A percentile compares a stretch with the other conserved stretches of the same genome.
Evolutionary conservation across 371 early-diverging fungal genomes (phyloP).

Genomic region (Lichtheimia ramosa): DNA sequence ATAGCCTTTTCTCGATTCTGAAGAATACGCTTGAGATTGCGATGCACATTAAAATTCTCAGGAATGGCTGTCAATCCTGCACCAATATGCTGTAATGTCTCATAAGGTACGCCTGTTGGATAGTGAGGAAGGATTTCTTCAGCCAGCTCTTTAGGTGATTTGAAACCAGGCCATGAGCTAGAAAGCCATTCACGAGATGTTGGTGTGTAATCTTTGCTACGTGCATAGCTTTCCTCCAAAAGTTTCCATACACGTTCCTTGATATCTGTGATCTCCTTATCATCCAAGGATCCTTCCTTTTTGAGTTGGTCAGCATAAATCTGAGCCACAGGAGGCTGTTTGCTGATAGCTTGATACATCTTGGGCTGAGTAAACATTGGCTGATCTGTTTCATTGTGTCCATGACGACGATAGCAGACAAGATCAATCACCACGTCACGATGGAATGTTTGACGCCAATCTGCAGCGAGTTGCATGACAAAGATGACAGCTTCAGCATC

Average conservation of each 20-base stretch:
- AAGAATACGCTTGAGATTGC: constrained; percentile 84
- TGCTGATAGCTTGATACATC: constrained; percentile 92
- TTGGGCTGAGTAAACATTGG: constrained; percentile 97
- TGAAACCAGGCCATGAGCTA: constrained; percentile 86
- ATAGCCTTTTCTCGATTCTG: constrained; percentile 82
- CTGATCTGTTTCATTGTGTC: constrained; percentile 98
- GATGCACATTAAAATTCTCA: constrained; percentile 83
- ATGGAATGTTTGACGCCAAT: constrained; percentile 95
- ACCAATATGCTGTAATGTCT: constrained; percentile 80
- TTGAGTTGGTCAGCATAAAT: constrained; percentile 83
- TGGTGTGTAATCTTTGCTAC: constrained; percentile 88
- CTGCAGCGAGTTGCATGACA: constrained; percentile 91
- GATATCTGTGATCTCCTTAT: constrained; percentile 79
- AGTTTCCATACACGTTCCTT: constrained; percentile 89
- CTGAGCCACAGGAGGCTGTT: constrained; percentile 81
- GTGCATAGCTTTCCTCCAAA: constrained; percentile 87
- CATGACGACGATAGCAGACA: constrained; percentile 95
- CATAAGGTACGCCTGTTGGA: constrained; percentile 80
- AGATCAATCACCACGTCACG: constrained; percentile 96
- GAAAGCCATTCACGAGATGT: constrained; percentile 93
- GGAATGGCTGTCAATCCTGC: constrained; percentile 80
- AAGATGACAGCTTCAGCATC: constrained; percentile 95
- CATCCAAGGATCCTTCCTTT: constrained; percentile 81
- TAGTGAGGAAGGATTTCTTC: constrained; percentile 65
- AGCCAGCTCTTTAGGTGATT: constrained; percentile 83